A percentile compares a stretch with the other conserved stretches of the same genome.
Conservation (phyloP, 129 eudicot species). For the Dittrichia graveolens region DNA sequence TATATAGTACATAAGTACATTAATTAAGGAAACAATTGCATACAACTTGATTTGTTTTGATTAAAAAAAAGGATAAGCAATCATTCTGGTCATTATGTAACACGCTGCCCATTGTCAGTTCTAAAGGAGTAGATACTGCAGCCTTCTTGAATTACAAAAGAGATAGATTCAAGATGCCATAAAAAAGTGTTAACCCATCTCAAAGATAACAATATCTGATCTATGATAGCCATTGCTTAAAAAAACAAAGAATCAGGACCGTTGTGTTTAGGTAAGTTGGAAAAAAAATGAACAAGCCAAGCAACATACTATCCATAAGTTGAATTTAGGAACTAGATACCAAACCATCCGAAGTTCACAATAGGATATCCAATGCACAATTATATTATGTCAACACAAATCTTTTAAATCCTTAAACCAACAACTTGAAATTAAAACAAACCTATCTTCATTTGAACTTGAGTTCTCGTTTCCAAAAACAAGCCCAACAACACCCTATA, state of each 20-base stretch:
- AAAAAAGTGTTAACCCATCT: too few relatives aligned
- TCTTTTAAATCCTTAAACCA: background rate
- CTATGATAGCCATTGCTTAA: too few relatives aligned
- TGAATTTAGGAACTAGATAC: background rate
- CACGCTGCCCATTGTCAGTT: too few relatives aligned
- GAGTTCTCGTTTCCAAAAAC: slow-evolving; percentile 84
- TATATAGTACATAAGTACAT: background rate
- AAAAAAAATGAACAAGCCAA: too few relatives aligned
- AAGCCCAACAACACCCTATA: slow-evolving; percentile 89
- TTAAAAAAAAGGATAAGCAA: slow-evolving; percentile 16
- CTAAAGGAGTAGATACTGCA: background rate
- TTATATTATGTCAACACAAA: background rate
- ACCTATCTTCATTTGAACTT: slow-evolving; percentile 84
- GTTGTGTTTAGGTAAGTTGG: too few relatives aligned
- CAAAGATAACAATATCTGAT: too few relatives aligned
- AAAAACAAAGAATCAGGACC: too few relatives aligned
- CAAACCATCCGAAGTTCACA: background rate
- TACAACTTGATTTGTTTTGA: slow-evolving; percentile 6
- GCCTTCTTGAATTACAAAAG: too few relatives aligned
- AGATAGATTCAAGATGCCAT: too few relatives aligned
- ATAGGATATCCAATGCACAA: slow-evolving; percentile 16
- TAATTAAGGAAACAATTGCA: slow-evolving; percentile 6
- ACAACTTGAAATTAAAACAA: slow-evolving; percentile 7
- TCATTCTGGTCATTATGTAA: slow-evolving; percentile 1
- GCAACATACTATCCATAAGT: too few relatives aligned